Evolutionary conservation across 371 early-diverging fungal genomes (phyloP), one percentile per base, ranked within the genome.

Genomic region (Fennellomyces sp.): DNA sequence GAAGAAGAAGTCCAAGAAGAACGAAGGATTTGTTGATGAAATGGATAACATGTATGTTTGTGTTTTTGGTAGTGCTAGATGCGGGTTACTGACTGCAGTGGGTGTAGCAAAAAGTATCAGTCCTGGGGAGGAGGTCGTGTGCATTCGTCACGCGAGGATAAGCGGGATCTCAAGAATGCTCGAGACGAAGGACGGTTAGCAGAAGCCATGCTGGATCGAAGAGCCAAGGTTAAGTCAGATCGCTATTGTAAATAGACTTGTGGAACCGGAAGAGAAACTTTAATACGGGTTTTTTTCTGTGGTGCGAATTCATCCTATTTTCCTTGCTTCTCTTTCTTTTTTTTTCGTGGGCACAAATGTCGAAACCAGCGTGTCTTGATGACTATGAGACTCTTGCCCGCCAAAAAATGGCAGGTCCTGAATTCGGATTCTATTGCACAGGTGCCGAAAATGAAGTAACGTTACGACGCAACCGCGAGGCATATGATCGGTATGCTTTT

Each of bases 401-500:
- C 8, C 56, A 45, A 31, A 30, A 35, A 17, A n/a, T 41, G 55
- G 33, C 56, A 36, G 15, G 50, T 26, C n/a, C 27, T 39, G 42
- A 35, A 25, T 52, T 59, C 55, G 52, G 63, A 38, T 42, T 61
- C 70, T 95, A 91, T 65, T 78, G 81, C 53, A 87, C 87, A 13
- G 93, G 92, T 11, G 82, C 93, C 4, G 91, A 93, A 63, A 92
- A 93, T 66, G 92, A 93, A 81, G 79, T 92, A 33, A 89, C 94
- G 5, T 69, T 91, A 67, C 69, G 81, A 23, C 94, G 93, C 62
- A 96, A 96, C 70, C 82, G 80, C 49, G 78, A 57, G 52, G 90
- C 90, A 6, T 91, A 86, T 66, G 85, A 86, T 52, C 85, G 90
- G 83, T 91, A 39, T 87, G 84, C n/a, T 75, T 68, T 93, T 21